Evolutionary conservation across 495 filamentous ascomycete genomes (phyloP).

Genomic region (Penicillium macrosclerotiorum): DNA sequence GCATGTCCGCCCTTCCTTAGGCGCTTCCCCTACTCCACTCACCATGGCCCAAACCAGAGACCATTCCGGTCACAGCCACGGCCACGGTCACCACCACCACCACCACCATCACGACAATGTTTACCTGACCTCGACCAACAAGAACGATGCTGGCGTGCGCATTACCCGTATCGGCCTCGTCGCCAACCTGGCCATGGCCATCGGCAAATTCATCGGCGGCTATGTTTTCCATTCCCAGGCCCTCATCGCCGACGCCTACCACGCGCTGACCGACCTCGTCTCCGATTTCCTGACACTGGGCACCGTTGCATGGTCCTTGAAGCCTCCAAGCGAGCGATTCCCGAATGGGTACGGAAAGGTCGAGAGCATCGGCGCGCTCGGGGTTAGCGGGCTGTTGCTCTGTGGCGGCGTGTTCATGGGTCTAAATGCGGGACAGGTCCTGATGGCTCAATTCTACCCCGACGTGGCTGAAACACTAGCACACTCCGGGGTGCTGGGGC

Average conservation of each 20-base stretch:
- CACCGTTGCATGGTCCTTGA: conserved; percentile 88
- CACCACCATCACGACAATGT: conserved; percentile 84
- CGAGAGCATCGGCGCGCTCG: conserved; percentile 91
- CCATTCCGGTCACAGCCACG: conserved; percentile 32
- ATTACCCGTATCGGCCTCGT: conserved; percentile 91
- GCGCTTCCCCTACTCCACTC: conserved; percentile 16
- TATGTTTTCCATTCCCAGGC: conserved; percentile 93
- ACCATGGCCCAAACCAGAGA: conserved; percentile 41
- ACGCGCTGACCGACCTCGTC: conserved; percentile 90
- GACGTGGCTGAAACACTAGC: conserved; percentile 63
- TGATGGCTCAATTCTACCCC: conserved; percentile 79
- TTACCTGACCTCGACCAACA: conserved; percentile 84
- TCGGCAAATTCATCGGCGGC: conserved; percentile 87
- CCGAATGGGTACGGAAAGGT: conserved; percentile 93
- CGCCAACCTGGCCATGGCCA: conserved; percentile 90
- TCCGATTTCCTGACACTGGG: conserved; percentile 91
- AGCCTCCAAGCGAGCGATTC: conserved; percentile 75
- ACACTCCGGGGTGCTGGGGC: conserved; percentile 50
- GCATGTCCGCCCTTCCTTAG: conserved; percentile 24
- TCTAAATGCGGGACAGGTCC: conserved; percentile 66
- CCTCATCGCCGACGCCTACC: conserved; percentile 91
- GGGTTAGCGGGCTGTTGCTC: conserved; percentile 85
- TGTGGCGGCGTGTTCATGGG: conserved; percentile 90
- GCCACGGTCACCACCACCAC: conserved; percentile 47
- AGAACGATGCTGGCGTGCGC: conserved; percentile 87